Percentiles rank a stretch among this genome's conserved stretches.
These are phyloP conservation scores for Umbelopsis vinacea DNA, from an alignment of 192 early-diverging fungal species.

Conservation along the genomic window DNA sequence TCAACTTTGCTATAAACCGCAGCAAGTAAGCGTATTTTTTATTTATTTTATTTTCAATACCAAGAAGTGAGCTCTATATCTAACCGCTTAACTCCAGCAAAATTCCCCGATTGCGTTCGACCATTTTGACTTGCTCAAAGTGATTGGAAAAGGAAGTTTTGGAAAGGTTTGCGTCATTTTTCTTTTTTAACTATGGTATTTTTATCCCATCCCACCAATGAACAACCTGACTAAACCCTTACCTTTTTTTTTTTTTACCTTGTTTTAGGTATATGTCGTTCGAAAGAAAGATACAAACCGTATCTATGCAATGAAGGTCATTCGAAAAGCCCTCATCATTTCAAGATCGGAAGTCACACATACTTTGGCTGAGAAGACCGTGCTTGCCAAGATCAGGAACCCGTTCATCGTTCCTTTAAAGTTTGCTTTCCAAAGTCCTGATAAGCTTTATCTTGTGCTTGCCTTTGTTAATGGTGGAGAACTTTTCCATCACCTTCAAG, in stretches of 20 bases:
- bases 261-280: constrained; percentile 80
- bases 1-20: constrained; percentile 73
- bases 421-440: constrained; percentile 92
- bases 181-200: no score
- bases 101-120: constrained; percentile 80
- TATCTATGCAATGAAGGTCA: constrained; percentile 98
- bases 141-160: constrained; percentile 97
- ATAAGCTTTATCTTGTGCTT: constrained; percentile 94
- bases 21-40: constrained; percentile 63
- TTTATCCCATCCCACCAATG: no score
- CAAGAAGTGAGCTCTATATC: neutral
- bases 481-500: constrained; percentile 93
- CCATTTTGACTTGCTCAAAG: constrained; percentile 92
- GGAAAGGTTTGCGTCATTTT: constrained; percentile 73
- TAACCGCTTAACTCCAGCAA: constrained; percentile 49
- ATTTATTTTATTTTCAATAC: constrained; percentile 4
- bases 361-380: constrained; percentile 90
- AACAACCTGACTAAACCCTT: no score
- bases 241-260: neutral
- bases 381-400: constrained; percentile 87
- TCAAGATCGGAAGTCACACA: constrained; percentile 92
- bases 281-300: constrained; percentile 90
- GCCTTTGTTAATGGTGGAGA: constrained; percentile 98
- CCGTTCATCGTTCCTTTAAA: constrained; percentile 95
- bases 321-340: constrained; percentile 93